Conservation (phyloP, 495 filamentous ascomycete genomes). For the Podospora australis region DNA sequence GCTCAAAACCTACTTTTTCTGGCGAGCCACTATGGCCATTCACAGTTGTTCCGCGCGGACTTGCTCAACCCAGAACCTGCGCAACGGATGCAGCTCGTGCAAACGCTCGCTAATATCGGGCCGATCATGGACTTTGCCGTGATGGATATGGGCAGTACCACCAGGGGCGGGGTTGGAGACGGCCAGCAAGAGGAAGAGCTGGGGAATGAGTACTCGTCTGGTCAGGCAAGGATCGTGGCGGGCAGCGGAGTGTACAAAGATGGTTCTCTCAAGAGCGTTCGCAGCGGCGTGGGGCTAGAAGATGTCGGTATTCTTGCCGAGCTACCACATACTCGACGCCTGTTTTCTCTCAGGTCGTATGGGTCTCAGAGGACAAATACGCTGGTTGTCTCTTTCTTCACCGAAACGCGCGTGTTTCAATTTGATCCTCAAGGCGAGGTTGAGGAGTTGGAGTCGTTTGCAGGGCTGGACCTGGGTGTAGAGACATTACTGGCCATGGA, state of each 20-base stretch:
- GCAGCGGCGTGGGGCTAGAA: constrained; percentile 90
- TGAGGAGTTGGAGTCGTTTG: constrained; percentile 72
- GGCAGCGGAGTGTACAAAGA: constrained; percentile 84
- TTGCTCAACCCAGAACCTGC: constrained; percentile 16
- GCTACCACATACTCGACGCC: constrained; percentile 63
- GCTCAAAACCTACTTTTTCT: constrained; percentile 71
- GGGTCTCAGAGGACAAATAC: constrained; percentile 50
- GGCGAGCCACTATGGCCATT: constrained; percentile 88
- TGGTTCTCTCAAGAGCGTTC: constrained; percentile 78
- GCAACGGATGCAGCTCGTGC: constrained; percentile 57
- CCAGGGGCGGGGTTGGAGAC: constrained; percentile 65
- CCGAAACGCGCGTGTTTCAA: constrained; percentile 74
- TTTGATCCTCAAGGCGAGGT: constrained; percentile 73
- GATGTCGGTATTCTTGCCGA: constrained; percentile 78
- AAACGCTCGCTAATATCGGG: constrained; percentile 77
- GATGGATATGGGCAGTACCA: constrained; percentile 91
- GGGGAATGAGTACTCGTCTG: constrained; percentile 83
- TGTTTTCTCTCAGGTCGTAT: constrained; percentile 52
- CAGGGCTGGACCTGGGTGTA: constrained; percentile 60
- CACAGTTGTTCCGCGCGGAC: constrained; percentile 66
- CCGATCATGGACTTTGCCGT: constrained; percentile 89
- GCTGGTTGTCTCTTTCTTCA: constrained; percentile 72
- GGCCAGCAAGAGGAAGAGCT: constrained; percentile 69
- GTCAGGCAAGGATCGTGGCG: constrained; percentile 88
- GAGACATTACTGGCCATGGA: constrained; percentile 67